phyloP scores from a whole-genome alignment of 164 flowering plant genomes.

The Liriodendron chinense region DNA sequence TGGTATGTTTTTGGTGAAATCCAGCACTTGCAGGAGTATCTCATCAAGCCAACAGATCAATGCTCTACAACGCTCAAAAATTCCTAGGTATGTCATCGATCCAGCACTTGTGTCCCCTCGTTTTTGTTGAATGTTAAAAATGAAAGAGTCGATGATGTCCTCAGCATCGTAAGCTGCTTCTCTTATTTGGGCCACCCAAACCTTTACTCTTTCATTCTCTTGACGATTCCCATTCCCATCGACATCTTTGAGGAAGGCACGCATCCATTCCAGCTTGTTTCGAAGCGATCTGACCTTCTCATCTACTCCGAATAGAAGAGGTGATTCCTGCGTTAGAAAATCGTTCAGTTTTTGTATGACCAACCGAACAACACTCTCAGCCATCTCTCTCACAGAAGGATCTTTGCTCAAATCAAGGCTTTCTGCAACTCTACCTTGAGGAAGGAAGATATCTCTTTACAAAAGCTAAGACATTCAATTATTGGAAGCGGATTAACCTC shows the following conservation, averaged over 20 bases:
- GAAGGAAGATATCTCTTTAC: too few relatives aligned
- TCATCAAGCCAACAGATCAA: neutral
- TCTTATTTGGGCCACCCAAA: neutral
- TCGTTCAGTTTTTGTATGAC: neutral
- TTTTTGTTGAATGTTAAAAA: neutral
- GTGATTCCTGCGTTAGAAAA: neutral
- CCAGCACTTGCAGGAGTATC: slow-evolving; percentile 4
- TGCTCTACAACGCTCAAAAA: too few relatives aligned
- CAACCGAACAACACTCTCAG: neutral
- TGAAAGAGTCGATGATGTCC: slow-evolving; percentile 6
- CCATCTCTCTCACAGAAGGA: too few relatives aligned
- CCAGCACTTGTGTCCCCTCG: neutral
- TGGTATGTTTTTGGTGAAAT: slow-evolving; percentile 17
- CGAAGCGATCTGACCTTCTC: neutral
- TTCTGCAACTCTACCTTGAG: too few relatives aligned
- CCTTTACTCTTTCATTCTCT: neutral
- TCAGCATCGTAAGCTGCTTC: neutral
- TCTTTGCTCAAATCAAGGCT: too few relatives aligned
- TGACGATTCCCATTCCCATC: neutral
- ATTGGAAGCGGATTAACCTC: too few relatives aligned
- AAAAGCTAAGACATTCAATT: too few relatives aligned
- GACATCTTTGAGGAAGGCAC: neutral
- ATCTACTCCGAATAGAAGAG: neutral
- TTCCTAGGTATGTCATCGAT: too few relatives aligned
- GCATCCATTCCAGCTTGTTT: neutral